Evolutionary conservation across 768 basidiomycete genomes (phyloP), one percentile per base, ranked within the genome.

Genomic region (Tricholoma bakamatsutake): DNA sequence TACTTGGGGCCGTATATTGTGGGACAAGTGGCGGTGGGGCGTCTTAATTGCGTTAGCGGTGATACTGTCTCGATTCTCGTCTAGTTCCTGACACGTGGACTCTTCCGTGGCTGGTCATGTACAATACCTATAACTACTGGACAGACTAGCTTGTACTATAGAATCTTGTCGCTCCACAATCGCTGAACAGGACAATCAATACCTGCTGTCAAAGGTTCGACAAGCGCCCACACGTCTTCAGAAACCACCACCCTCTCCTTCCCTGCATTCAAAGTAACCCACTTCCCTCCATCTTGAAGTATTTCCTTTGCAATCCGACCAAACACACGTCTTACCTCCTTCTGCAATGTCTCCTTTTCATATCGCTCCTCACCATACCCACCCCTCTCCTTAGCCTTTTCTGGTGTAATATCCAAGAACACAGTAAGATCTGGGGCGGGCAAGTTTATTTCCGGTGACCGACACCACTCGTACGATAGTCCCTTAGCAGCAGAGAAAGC

Each of bases 291-390:
- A 21, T 54, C 60, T n/a, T 50, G 57, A 27, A 53, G 67, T 18
- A 83, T 76, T 64, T 88, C 85, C 31, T 67, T 66, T 0, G 78
- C 80, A 52, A 91, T 80, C 52, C 71, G 70, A 58, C 71, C 66
- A 63, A 93, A 93, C 1, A 82, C 69, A 24, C 73, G 69, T 31
- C 85, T 70, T 27, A 93, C 92, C 40, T 76, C 73, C 42, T 66
- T 69, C 67, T 94, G 92, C 72, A 92, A 76, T 55, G 87, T 87
- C 57, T 81, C 80, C 62, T 80, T 85, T 74, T 97, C 93, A 60
- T 95, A 96, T 39, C 93, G 77, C 71, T 96, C 94, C 52, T 81
- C 80, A 3, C 94, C 94, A 62, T 88, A 97, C 0, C 89, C 90
- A 0, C 86, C 88, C 12, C 96, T 81, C 43, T 68, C 64, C 39